Conservation (phyloP, 345 rosid species). For the Jatropha curcas region DNA sequence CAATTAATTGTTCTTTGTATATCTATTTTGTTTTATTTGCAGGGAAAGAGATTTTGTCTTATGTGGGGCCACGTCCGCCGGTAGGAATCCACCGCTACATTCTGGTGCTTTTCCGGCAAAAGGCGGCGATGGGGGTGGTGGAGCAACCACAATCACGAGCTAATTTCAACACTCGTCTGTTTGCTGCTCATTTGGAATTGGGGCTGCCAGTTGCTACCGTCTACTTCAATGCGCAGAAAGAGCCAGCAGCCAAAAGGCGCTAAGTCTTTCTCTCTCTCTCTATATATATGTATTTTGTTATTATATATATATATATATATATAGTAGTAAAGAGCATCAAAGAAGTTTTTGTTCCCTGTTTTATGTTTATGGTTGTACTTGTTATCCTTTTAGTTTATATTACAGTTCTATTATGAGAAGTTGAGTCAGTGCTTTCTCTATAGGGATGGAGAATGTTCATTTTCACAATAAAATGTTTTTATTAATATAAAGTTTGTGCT, state of each 20-base stretch:
- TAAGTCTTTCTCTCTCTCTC: conserved; percentile 8
- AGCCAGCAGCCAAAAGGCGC: conserved; percentile 67
- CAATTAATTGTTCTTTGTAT: too few relatives aligned
- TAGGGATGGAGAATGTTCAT: too few relatives aligned
- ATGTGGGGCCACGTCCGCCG: conserved; percentile 75
- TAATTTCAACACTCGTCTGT: conserved; percentile 72
- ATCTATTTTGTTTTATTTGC: conserved; percentile 5
- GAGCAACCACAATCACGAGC: conserved; percentile 61
- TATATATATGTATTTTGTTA: too few relatives aligned
- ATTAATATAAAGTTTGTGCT: too few relatives aligned
- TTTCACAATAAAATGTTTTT: too few relatives aligned
- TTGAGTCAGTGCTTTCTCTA: too few relatives aligned
- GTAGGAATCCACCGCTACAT: conserved; percentile 87
- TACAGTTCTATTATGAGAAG: too few relatives aligned
- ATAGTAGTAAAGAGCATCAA: too few relatives aligned
- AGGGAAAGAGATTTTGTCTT: conserved; percentile 74
- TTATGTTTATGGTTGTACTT: too few relatives aligned
- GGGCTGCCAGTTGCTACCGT: conserved; percentile 81
- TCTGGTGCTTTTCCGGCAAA: conserved; percentile 69
- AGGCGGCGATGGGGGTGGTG: conserved; percentile 48
- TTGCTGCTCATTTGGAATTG: conserved; percentile 55
- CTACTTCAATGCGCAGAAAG: conserved; percentile 87
- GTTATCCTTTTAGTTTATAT: too few relatives aligned
- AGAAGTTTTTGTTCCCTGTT: too few relatives aligned
- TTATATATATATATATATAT: too few relatives aligned